Evolutionary conservation across 768 basidiomycete genomes (phyloP).

Genomic region (Clathrus columnatus): DNA sequence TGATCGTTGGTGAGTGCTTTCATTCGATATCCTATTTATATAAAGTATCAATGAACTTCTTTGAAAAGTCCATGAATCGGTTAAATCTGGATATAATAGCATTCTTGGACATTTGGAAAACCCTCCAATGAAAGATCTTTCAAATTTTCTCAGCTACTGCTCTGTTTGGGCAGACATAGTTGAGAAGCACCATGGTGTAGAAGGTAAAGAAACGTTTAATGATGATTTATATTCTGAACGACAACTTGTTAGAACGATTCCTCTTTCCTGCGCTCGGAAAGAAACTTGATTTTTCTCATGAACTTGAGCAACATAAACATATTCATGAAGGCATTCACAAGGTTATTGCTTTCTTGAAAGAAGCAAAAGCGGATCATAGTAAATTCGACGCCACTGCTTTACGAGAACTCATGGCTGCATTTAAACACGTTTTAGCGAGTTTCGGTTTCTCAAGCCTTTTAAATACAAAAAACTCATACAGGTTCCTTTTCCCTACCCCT

Average conservation of each 20-base stretch:
- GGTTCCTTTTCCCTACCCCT: background rate
- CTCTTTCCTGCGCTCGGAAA: slow-evolving; percentile 29
- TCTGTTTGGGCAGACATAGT: slow-evolving; percentile 29
- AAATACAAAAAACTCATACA: background rate
- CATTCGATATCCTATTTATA: no score
- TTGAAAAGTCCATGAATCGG: slow-evolving; percentile 29
- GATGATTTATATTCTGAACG: no score
- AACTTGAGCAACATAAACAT: slow-evolving; percentile 28
- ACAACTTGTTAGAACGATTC: slow-evolving; percentile 17
- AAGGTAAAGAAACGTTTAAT: no score
- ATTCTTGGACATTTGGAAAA: slow-evolving; percentile 28
- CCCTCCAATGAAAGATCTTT: slow-evolving; percentile 27
- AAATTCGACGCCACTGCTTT: slow-evolving; percentile 25
- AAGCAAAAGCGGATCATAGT: slow-evolving; percentile 19
- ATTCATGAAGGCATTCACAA: slow-evolving; percentile 24
- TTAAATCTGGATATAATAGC: slow-evolving; percentile 28
- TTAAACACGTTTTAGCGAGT: slow-evolving; percentile 26
- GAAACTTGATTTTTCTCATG: slow-evolving; percentile 31
- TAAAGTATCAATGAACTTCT: no score
- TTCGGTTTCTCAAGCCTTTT: background rate
- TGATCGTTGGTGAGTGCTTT: background rate
- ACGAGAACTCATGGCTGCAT: slow-evolving; percentile 21
- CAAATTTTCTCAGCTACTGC: slow-evolving; percentile 34
- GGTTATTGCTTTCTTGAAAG: slow-evolving; percentile 20
- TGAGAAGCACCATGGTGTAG: slow-evolving; percentile 29